Evolutionary conservation across 495 filamentous ascomycete species (phyloP), one percentile per base, ranked within the genome.

Genomic region (Chaetomidium leptoderma): DNA sequence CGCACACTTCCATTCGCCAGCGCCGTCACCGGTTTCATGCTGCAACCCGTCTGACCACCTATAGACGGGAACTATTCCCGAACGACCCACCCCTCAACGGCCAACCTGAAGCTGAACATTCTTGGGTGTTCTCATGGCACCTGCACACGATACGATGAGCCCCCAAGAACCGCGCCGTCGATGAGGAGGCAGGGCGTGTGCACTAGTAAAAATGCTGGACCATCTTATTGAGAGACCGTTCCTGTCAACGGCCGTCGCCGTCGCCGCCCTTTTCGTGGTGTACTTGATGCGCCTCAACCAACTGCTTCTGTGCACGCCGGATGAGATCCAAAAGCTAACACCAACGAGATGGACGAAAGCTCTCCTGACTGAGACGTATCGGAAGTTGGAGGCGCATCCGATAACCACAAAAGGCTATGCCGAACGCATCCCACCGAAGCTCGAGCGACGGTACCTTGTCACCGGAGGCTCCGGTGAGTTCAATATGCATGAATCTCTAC

Each of bases 401-500:
- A 66, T 81, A 39, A 66, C 60, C 4, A 63, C 61, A 0, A 52
- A 67, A 11, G 74, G 78, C 53, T 76, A 80, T 49, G 70, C 67
- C 2, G 61, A 72, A 33, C 74, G 70, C 36, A 66, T 85, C 29
- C 82, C 81, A 0, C 78, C 76, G 8, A 82, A 78, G 60, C 72
- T 82, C 45, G 69, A 76, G 10, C 73, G 82, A 11, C 76, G 81
- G 10, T 84, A 85, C 54, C 65, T 85, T 27, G 69, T 84, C 42
- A 79, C 81, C 21, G 81, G 82, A 17, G 82, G 82, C 47, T 77
- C 79, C 9, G 81, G 81, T 83, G 48, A 66, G 79, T 77, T 43
- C 19, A 24, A 17, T 37, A 21, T 14, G 11, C 29, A n/a, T n/a
- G n/a, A n/a, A n/a, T n/a, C n/a, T n/a, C n/a, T n/a, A n/a, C n/a